These are phyloP conservation scores for Fusarium mundagurra DNA, from an alignment of 2,329 filamentous ascomycete genomes.

Conservation along the genomic window DNA sequence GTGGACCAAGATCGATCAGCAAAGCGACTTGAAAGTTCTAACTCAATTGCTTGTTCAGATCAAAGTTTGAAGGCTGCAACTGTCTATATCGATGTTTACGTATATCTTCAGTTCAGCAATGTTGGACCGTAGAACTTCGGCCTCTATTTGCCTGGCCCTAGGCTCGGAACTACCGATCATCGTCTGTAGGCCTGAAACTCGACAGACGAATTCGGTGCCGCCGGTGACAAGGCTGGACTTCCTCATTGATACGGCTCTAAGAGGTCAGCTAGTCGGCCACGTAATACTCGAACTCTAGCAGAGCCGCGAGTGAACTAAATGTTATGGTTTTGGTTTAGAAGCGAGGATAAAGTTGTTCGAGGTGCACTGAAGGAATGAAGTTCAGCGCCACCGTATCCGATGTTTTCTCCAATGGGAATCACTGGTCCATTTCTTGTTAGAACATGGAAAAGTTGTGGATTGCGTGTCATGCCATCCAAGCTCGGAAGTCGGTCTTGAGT, in stretches of 20 bases:
- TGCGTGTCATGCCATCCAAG: constrained; percentile 15
- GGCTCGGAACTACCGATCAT: constrained; percentile 9
- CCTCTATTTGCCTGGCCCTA: neutral
- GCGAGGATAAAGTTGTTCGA: constrained; percentile 8
- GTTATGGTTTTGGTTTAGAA: constrained; percentile 10
- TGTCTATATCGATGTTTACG: neutral
- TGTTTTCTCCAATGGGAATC: neutral
- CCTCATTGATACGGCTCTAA: neutral
- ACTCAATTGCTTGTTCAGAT: constrained; percentile 15
- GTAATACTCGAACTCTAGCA: constrained; percentile 9
- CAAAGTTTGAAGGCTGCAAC: constrained; percentile 4
- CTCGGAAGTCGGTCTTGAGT: constrained; percentile 11
- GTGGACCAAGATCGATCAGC: neutral
- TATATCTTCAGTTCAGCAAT: neutral
- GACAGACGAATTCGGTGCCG: constrained; percentile 32
- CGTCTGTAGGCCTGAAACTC: constrained; percentile 7
- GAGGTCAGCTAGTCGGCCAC: constrained; percentile 8
- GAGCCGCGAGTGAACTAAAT: neutral
- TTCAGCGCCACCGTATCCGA: constrained; percentile 11
- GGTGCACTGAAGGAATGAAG: constrained; percentile 20
- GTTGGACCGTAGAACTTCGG: constrained; percentile 1
- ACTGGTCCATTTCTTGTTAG: neutral
- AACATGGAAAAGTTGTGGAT: neutral
- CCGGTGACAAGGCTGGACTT: constrained; percentile 19
- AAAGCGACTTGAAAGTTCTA: neutral